Evolutionary conservation across 352 stramenopile species (phyloP).

Genomic region (Phytophthora cactorum): DNA sequence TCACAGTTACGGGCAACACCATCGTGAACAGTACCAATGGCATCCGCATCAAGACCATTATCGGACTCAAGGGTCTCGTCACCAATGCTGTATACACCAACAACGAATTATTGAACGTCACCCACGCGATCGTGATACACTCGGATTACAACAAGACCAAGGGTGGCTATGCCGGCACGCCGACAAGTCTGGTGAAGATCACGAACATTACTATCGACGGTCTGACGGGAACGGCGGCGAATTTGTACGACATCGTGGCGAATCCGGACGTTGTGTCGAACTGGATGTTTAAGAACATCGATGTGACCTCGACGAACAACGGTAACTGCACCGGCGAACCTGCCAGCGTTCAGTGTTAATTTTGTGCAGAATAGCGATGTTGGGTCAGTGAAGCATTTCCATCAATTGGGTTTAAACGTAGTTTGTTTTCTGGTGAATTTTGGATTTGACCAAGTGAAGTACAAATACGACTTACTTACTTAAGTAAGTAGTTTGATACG

Average conservation of each 20-base stretch:
- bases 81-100: constrained; percentile 27
- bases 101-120: constrained; percentile 27
- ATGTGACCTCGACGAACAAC: constrained; percentile 9
- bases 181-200: constrained; percentile 31
- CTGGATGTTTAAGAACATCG: constrained; percentile 28
- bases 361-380: too few relatives aligned
- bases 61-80: constrained; percentile 23
- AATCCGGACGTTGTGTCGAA: constrained; percentile 32
- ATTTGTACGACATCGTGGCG: constrained; percentile 32
- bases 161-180: constrained; percentile 26
- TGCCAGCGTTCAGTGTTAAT: constrained; percentile 25
- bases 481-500: too few relatives aligned
- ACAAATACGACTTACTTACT: too few relatives aligned
- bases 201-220: constrained; percentile 31
- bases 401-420: too few relatives aligned
- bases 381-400: too few relatives aligned
- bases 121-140: constrained; percentile 25
- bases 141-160: constrained; percentile 30
- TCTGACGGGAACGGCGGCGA: constrained; percentile 18
- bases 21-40: constrained; percentile 37
- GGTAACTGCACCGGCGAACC: constrained; percentile 31
- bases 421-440: too few relatives aligned
- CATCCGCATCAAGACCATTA: constrained; percentile 20
- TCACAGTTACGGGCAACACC: constrained; percentile 27
- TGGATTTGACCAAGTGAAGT: too few relatives aligned